phyloP scores from a whole-genome alignment of 257 asterid species.

The Fraxinus cuspidata region DNA sequence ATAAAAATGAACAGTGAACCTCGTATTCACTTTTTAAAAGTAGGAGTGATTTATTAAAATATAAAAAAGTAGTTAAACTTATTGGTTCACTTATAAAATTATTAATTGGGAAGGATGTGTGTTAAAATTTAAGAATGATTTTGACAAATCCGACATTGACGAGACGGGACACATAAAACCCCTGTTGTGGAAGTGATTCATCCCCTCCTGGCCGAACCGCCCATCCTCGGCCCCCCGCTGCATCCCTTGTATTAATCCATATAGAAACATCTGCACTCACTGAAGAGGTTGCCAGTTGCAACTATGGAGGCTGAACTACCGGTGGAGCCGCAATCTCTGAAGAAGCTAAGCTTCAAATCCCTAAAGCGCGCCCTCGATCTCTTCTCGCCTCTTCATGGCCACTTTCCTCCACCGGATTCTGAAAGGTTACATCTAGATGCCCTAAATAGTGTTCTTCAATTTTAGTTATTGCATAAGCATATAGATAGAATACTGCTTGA shows the following conservation, averaged over 20 bases:
- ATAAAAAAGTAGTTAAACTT: too few species aligned
- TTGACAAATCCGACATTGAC: too few species aligned
- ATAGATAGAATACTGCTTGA: not conserved
- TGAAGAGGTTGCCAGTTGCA: constrained; percentile 47
- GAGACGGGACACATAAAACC: too few species aligned
- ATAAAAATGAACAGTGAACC: too few species aligned
- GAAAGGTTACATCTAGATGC: constrained; percentile 48
- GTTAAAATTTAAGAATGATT: too few species aligned
- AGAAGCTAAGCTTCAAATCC: constrained; percentile 86
- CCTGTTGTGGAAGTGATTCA: not conserved
- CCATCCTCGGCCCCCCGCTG: constrained; percentile 22
- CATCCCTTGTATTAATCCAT: not conserved
- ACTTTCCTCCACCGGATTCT: constrained; percentile 74
- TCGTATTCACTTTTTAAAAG: too few species aligned
- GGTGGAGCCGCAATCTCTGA: constrained; percentile 91
- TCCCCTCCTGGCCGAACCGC: not conserved
- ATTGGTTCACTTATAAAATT: too few species aligned
- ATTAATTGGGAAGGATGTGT: too few species aligned
- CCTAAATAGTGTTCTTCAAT: not conserved
- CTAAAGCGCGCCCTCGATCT: constrained; percentile 90
- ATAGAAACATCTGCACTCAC: not conserved
- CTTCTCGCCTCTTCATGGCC: constrained; percentile 76
- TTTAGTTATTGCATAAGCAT: not conserved
- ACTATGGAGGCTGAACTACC: constrained; percentile 70
- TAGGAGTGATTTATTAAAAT: too few species aligned